Base-by-base conservation (phyloP, 371 early-diverging fungal species). In the Mucor racemosus region DNA sequence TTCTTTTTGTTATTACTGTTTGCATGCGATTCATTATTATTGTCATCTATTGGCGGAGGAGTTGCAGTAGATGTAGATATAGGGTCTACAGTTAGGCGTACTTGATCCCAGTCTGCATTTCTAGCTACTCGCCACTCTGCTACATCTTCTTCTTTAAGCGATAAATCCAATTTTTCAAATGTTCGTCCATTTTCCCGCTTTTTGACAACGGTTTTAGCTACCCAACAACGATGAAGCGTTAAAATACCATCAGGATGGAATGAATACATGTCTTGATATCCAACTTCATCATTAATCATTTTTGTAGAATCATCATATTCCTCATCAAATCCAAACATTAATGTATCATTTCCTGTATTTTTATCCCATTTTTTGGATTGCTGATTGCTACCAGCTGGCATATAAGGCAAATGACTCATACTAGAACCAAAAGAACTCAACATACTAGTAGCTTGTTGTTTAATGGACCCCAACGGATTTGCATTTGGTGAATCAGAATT, bases 51-150 rank as follows among this genome's bases (percentile, higher is more conserved):
- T 19, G 35, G n/a, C 13, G 39, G 17, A 19, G 26, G 26, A 26
- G 26, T 26, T 26, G 3, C 40, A 56, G 19, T 26, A 26, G 26
- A 26, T 1, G 41, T 8, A 13, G 39, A 10, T 38, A 31, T 31
- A 65, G 8, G 26, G 31, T 64, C 67, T 1, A 77, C 26, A 5
- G 73, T 65, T 0, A 78, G 17, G 7, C 71, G 69, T 39, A 84
- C 78, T 39, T 75, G 60, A 13, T 78, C 76, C 88, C 88, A 88
- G 39, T 86, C 84, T 0, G 68, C 13, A 21, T 68, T 74, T 26
- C 88, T 76, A 11, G 84, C 83, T 58, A 88, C 74, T 8, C 73
- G 73, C 88, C 88, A 88, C 60, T 88, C 88, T 8, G 85, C 88
- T 0, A 88, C 78, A 72, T 86, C 86, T 59, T 85, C 86, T 65